Base-by-base conservation (phyloP, 768 basidiomycete species). In the Calvatia gigantea region DNA sequence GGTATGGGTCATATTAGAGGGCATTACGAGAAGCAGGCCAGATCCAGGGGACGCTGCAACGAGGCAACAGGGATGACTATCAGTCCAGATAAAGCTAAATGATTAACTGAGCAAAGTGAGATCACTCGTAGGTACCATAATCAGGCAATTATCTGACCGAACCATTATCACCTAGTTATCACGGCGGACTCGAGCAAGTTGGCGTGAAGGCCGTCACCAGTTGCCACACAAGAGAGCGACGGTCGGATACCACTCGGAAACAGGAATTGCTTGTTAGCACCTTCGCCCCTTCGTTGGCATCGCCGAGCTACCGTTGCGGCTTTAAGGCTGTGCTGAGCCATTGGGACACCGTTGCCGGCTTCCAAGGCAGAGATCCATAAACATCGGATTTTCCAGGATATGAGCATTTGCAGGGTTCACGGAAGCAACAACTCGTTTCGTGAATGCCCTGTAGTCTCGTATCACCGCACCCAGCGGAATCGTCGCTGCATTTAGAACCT, bases 181-280 rank as follows among this genome's bases (percentile, higher is more conserved):
- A n/a, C n/a, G n/a, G n/a, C n/a, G n/a, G n/a, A n/a, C n/a, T n/a
- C n/a, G n/a, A n/a, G n/a, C n/a, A n/a, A n/a, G n/a, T n/a, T n/a
- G n/a, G n/a, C n/a, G n/a, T n/a, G n/a, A n/a, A n/a, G n/a, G n/a
- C n/a, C n/a, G n/a, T n/a, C n/a, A n/a, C n/a, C n/a, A n/a, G n/a
- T n/a, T n/a, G n/a, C n/a, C n/a, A n/a, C n/a, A n/a, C n/a, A n/a
- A n/a, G n/a, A n/a, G n/a, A n/a, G n/a, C n/a, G n/a, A n/a, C n/a
- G n/a, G n/a, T 51, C 51, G 41, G 51, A 32, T 17, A 33, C n/a
- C 31, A 53, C 14, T 4, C 51, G 51, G 51, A 53, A 53, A 43
- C 28, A 32, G 12, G 17, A 53, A 43, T 15, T 33, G 25, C 42
- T 14, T 12, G 11, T 17, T 7, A n/a, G 8, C n/a, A n/a, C n/a